A percentile compares a stretch with the other conserved stretches of the same genome.
These are phyloP conservation scores for Puccinia novopanici DNA, from an alignment of 1,284 basidiomycete species.

Conservation along the genomic window DNA sequence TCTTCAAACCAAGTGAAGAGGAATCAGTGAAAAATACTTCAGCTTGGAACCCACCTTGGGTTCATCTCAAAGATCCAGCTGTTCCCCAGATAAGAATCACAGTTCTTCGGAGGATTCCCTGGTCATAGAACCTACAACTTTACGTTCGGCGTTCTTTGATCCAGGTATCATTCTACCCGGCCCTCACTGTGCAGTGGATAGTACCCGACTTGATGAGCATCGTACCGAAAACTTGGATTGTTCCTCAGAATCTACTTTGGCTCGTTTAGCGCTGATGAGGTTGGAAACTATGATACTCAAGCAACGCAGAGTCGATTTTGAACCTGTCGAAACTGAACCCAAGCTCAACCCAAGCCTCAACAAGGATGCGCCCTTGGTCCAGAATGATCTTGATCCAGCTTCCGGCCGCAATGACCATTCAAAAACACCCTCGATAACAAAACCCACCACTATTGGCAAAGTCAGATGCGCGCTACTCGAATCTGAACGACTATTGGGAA, in stretches of 20 bases:
- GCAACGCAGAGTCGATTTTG: conserved; percentile 39
- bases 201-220: background rate
- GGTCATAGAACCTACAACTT: background rate
- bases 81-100: background rate
- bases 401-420: background rate
- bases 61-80: conserved; percentile 2
- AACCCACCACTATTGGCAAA: conserved; percentile 20
- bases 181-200: background rate
- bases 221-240: background rate
- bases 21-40: conserved; percentile 13
- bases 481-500: conserved; percentile 38
- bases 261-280: background rate
- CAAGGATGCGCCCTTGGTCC: background rate
- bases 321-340: background rate
- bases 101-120: background rate
- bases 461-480: conserved; percentile 35
- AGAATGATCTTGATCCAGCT: background rate
- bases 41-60: conserved; percentile 15
- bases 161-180: conserved; percentile 10
- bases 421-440: background rate
- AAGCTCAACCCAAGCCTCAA: background rate
- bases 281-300: conserved; percentile 42
- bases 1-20: conserved; percentile 22
- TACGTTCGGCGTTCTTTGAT: conserved; percentile 27
- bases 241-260: background rate